Conservation (phyloP, 225 moss, liverwort and hornwort species). For the Rhytidiadelphus loreus region DNA sequence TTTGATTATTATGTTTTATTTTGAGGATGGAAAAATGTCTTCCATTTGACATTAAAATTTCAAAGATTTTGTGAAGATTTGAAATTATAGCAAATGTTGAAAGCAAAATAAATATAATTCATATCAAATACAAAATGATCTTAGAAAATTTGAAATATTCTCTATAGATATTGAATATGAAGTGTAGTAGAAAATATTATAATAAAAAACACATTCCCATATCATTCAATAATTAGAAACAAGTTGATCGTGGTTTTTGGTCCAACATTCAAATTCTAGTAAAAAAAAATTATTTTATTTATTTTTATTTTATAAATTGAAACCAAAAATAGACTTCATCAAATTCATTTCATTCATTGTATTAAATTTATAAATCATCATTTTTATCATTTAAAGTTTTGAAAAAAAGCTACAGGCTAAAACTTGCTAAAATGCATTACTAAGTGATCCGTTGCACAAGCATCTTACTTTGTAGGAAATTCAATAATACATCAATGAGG, state of each 20-base stretch:
- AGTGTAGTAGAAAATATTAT: background rate
- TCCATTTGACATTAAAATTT: background rate
- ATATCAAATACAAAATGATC: too few relatives aligned
- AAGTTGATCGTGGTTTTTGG: background rate
- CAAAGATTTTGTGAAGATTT: background rate
- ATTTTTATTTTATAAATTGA: background rate
- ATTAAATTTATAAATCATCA: background rate
- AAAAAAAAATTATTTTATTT: background rate
- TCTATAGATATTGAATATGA: rapidly evolving
- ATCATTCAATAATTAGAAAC: background rate
- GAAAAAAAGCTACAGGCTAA: background rate
- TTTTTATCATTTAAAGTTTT: background rate
- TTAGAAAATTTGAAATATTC: background rate
- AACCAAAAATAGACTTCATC: background rate
- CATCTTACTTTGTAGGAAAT: background rate
- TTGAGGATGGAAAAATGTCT: too few relatives aligned
- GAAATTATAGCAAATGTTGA: background rate
- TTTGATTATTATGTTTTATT: background rate
- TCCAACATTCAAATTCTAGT: background rate
- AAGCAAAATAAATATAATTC: background rate
- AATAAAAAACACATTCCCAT: rapidly evolving
- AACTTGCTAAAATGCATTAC: background rate
- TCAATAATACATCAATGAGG: background rate
- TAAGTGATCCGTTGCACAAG: background rate
- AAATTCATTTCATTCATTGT: background rate